Evolutionary conservation across 495 filamentous ascomycete species (phyloP).

Genomic region (Melanomma pulvis-pyrius): DNA sequence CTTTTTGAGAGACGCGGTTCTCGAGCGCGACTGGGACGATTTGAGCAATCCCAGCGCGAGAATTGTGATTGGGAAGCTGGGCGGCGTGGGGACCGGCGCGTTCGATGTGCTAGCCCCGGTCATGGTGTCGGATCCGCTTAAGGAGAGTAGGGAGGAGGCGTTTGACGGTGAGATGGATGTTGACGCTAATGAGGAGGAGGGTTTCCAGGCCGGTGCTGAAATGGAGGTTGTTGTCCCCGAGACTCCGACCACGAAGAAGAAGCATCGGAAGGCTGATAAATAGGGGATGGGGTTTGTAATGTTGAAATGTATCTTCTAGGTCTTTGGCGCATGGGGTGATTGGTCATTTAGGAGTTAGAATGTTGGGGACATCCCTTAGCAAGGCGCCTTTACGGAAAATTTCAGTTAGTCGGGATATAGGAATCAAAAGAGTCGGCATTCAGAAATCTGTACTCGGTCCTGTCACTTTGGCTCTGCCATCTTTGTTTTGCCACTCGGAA

Average conservation of each 20-base stretch:
- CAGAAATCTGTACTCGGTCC: no score
- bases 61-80: constrained; percentile 82
- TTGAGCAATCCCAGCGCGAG: constrained; percentile 81
- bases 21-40: constrained; percentile 87
- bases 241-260: constrained; percentile 10
- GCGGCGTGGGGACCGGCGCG: constrained; percentile 82
- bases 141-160: constrained; percentile 3
- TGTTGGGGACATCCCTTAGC: neutral
- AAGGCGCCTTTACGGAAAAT: neutral
- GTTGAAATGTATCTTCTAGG: neutral
- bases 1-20: constrained; percentile 87
- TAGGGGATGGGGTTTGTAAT: neutral
- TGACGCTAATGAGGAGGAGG: neutral
- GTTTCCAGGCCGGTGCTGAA: neutral
- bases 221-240: neutral
- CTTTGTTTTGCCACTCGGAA: no score
- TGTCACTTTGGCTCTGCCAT: no score
- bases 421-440: no score
- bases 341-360: neutral
- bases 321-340: neutral
- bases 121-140: constrained; percentile 16
- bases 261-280: constrained; percentile 5
- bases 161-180: constrained; percentile 15
- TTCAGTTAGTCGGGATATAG: neutral
- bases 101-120: constrained; percentile 85